phyloP scores from a whole-genome alignment of 106 monocot genomes.

The Phalaenopsis equestris region DNA sequence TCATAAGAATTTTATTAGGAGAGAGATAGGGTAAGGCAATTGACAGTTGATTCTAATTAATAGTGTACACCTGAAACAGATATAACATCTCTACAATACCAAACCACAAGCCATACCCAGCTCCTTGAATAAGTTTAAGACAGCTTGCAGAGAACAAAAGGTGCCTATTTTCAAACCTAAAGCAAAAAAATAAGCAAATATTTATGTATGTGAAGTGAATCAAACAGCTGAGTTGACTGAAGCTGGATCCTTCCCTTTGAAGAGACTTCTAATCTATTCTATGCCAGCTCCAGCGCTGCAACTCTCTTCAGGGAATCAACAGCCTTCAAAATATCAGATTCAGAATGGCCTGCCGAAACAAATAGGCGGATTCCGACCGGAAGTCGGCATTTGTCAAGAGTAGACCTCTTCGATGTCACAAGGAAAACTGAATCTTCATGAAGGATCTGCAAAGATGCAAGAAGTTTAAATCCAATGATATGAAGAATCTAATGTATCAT shows the following conservation, averaged over 20 bases:
- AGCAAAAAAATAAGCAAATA: neutral
- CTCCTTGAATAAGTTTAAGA: neutral
- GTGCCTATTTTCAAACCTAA: neutral
- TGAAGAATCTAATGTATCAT: neutral
- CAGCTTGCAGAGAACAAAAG: neutral
- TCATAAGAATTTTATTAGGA: neutral
- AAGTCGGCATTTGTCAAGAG: conserved; percentile 48
- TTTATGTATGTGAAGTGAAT: neutral
- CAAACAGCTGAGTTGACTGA: neutral
- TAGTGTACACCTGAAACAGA: neutral
- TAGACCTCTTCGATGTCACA: conserved; percentile 46
- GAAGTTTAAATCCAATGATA: neutral
- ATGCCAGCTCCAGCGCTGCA: conserved; percentile 22
- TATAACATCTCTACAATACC: neutral
- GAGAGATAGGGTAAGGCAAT: neutral
- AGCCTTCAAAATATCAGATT: conserved; percentile 34
- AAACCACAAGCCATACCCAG: neutral
- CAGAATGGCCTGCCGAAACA: conserved; percentile 51
- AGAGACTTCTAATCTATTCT: neutral
- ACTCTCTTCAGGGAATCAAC: conserved; percentile 44
- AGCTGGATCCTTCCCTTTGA: neutral
- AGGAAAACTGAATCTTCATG: conserved; percentile 44
- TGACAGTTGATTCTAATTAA: neutral
- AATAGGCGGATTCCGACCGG: conserved; percentile 50
- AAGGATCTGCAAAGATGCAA: conserved; percentile 20